These are phyloP conservation scores for Xylariales sp. DNA, from an alignment of 2,329 filamentous ascomycete species.

Conservation along the genomic window DNA sequence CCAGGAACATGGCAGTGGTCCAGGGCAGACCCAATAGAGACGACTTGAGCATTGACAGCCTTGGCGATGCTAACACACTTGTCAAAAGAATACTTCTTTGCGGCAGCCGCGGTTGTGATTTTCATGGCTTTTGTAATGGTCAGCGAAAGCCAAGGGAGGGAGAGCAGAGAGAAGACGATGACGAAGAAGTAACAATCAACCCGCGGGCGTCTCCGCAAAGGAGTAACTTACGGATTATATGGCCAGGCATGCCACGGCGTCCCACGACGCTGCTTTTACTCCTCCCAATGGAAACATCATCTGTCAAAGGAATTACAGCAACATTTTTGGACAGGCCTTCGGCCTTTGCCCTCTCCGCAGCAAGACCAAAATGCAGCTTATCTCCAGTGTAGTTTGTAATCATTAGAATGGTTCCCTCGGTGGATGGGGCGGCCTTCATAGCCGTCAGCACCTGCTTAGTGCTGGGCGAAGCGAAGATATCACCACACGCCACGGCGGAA, in stretches of 20 bases:
- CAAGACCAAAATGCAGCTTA: conserved; percentile 71
- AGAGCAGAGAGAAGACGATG: no score
- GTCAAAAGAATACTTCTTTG: conserved; percentile 49
- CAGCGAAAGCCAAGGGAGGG: conserved; percentile 29
- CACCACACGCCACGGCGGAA: conserved; percentile 66
- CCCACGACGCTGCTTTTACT: conserved; percentile 66
- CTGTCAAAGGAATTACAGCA: conserved; percentile 68
- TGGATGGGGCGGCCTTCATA: conserved; percentile 56
- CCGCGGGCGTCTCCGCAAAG: no score
- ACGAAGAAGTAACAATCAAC: no score
- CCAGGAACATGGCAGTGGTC: conserved; percentile 71
- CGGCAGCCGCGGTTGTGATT: conserved; percentile 63
- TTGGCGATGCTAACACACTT: conserved; percentile 53
- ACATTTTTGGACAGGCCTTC: conserved; percentile 53
- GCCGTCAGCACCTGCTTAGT: conserved; percentile 67
- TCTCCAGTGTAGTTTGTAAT: conserved; percentile 74
- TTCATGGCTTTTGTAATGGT: conserved; percentile 60
- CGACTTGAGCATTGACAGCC: conserved; percentile 53
- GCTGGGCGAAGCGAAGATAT: conserved; percentile 71
- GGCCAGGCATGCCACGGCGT: conserved; percentile 66
- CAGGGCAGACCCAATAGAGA: conserved; percentile 65
- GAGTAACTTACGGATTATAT: conserved; percentile 39
- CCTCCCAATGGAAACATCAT: conserved; percentile 69
- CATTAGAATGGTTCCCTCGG: conserved; percentile 64
- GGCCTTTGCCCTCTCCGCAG: conserved; percentile 67